Base-by-base conservation (phyloP, 805 yeast species). In the Suhomyces sp. region DNA sequence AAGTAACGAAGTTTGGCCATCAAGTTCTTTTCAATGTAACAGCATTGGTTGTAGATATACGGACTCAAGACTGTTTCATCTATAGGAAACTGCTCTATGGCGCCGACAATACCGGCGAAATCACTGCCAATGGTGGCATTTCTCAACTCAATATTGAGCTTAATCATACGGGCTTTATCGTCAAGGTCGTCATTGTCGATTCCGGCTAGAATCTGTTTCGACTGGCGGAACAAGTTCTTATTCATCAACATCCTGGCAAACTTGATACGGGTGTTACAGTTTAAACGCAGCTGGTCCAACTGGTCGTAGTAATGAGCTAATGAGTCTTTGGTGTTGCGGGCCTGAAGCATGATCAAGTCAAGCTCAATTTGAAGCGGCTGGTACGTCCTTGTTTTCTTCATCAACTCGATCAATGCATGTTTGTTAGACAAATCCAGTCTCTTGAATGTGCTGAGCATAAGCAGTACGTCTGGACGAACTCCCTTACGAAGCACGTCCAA, bases 401-500 rank as follows among this genome's bases (percentile, higher is more conserved):
- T 50, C 38, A 72, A 54, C 23, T 65, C 67, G 2, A 61, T 60
- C 33, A 74, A 55, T 12, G 62, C 60, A 8, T 57, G 49, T 52
- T 67, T 59, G 31, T 70, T 60, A 17, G 56, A 51, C 17, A 53
- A 33, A 41, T 65, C 65, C 59, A 67, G 65, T 31, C 66, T 58
- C 27, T 61, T 55, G 49, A 71, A 68, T 0, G 78, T 71, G 40
- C 62, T 66, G 45, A 67, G 67, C 5, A 75, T 53, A n/a, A 73
- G 48, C 13, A 51, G 49, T 46, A 59, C 58, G 52, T 74, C 77
- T 0, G 79, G 79, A 26, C 64, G 58, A 6, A 74, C 65, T 0
- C 78, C 78, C 49, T 60, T 62, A n/a, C 67, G 54, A 26, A 72
- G 50, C 6, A 74, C 50, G 13, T 67, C 72, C 6, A 54, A 56